Base-by-base conservation (phyloP, 805 yeast genomes). In the Saccharomycopsis babjevae region DNA sequence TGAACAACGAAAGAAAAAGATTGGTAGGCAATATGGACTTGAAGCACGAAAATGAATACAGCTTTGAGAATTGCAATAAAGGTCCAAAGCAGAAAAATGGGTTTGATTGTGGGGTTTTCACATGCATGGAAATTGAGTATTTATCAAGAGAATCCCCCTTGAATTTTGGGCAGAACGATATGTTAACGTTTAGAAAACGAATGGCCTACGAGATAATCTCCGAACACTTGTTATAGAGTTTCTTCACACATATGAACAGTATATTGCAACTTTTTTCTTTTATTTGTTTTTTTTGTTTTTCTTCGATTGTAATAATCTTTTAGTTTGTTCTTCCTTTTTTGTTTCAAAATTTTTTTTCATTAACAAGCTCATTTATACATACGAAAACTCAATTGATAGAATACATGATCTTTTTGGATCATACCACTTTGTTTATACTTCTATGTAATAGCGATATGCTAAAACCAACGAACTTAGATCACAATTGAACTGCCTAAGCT, bases 71-170 rank as follows among this genome's bases (percentile, higher is more conserved):
- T 15, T 56, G 38, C 8, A 62, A 59, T 1, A 69, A 73, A n/a
- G 78, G 92, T 52, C 98, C 99, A 0, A 89, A 86, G 66, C 99
- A 94, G 70, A 76, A 78, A 32, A 94, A 94, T 69, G 97, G 97
- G 0, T 89, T 71, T 66, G 99, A 94, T 72, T 94, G 99, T 75
- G 99, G 99, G 7, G 96, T 93, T 1, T 94, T 92, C 69, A 81
- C 96, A 1, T 87, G 97, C 71, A 82, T 91, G 60, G 86, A 84
- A 56, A 89, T 88, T 0, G 80, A 83, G 56, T 84, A 79, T 55
- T 67, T 89, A 50, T 73, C 92, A 0, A 73, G 81, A 40, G 80
- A 77, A 5, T 70, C 71, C 30, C 77, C 77, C 0, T 72, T 89
- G 46, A 68, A 72, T 2, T 93, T 83, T 67, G 69, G 81, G 7